Conservation (phyloP, 1,139 yeast genomes). For the Suhomyces coccinellae region DNA sequence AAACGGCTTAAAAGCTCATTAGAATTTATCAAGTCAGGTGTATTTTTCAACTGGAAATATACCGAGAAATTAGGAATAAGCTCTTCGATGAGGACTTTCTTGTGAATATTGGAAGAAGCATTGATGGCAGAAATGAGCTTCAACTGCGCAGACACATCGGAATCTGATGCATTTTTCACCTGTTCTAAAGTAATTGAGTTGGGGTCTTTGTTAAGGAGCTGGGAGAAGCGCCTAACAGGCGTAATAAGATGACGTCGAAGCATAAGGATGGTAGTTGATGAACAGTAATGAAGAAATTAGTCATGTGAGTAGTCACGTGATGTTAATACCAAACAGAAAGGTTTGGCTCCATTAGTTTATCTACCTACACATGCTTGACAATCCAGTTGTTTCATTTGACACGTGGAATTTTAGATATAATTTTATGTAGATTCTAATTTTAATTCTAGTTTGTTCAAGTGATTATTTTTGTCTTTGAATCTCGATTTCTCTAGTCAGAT, state of each 20-base stretch:
- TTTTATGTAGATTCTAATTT: too few relatives aligned
- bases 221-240: conserved; percentile 2
- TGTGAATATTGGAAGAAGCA: conserved; percentile 12
- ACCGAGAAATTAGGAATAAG: conserved; percentile 34
- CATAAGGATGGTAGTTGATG: neutral
- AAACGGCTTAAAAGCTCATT: conserved; percentile 20
- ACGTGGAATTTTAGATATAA: too few relatives aligned
- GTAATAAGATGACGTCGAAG: neutral
- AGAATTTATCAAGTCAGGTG: conserved; percentile 15
- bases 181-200: conserved; percentile 13
- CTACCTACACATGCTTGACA: too few relatives aligned
- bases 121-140: conserved; percentile 14
- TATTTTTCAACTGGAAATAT: conserved; percentile 26
- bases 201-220: conserved; percentile 12
- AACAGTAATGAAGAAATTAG: neutral
- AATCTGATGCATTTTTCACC: conserved; percentile 5
- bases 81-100: conserved; percentile 15
- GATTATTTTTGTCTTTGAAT: too few relatives aligned
- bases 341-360: too few relatives aligned
- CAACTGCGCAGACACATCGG: conserved; percentile 8
- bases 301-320: neutral
- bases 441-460: too few relatives aligned
- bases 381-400: too few relatives aligned
- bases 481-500: neutral
- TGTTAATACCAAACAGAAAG: too few relatives aligned